A percentile compares a stretch with the other conserved stretches of the same genome.
Conservation (phyloP, 805 yeast genomes). For the Wickerhamomyces rabaulensis region DNA sequence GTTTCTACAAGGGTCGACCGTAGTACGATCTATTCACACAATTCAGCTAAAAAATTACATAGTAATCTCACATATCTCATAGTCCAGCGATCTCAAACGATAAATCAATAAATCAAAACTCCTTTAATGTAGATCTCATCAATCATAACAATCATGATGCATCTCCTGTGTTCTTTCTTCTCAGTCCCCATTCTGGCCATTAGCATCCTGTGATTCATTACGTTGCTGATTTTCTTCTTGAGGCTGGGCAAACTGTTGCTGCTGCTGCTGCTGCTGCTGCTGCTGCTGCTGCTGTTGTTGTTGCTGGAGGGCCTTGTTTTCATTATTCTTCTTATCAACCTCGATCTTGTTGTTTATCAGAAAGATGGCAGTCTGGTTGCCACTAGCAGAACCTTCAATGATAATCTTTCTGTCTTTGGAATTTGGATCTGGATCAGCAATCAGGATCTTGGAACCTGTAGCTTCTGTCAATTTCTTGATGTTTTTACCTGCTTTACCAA, state of each 20-base stretch:
- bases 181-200: not conserved
- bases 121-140: not conserved
- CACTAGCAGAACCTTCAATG: slow-evolving; percentile 59
- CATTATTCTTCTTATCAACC: slow-evolving; percentile 53
- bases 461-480: slow-evolving; percentile 71
- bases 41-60: too few species aligned
- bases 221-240: not conserved
- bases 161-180: not conserved
- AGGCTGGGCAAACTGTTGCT: not conserved
- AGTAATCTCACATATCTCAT: too few species aligned
- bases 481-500: slow-evolving; percentile 82
- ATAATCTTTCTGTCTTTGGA: slow-evolving; percentile 56
- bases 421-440: slow-evolving; percentile 55
- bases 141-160: not conserved
- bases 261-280: not conserved
- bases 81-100: not conserved
- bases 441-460: slow-evolving; percentile 71
- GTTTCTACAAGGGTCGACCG: not conserved
- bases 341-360: slow-evolving; percentile 65
- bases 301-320: slow-evolving; percentile 9
- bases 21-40: not conserved
- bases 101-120: not conserved
- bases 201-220: not conserved
- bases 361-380: slow-evolving; percentile 68
- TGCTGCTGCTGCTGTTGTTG: not conserved